Evolutionary conservation across 768 basidiomycete species (phyloP).

Genomic region (Mycena galericulata): DNA sequence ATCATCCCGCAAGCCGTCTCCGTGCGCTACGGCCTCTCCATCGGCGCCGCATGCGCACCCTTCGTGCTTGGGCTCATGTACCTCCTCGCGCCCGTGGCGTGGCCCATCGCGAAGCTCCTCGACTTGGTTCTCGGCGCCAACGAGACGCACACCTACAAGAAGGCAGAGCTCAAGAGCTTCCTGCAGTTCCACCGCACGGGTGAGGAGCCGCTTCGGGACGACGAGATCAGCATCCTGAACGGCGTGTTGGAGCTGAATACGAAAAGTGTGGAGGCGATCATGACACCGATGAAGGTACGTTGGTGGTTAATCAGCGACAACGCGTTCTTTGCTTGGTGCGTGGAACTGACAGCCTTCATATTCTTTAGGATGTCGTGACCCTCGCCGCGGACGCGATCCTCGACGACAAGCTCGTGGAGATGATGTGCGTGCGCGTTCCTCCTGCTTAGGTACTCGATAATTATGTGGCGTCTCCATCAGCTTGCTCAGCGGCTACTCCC

Average conservation of each 20-base stretch:
- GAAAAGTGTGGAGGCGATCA: constrained; percentile 81
- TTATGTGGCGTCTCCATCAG: too few relatives aligned
- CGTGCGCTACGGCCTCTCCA: constrained; percentile 81
- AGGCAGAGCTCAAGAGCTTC: constrained; percentile 75
- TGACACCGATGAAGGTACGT: constrained; percentile 80
- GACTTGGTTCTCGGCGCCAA: constrained; percentile 86
- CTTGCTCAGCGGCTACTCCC: constrained; percentile 23
- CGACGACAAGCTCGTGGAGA: constrained; percentile 60
- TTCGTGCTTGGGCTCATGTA: constrained; percentile 76
- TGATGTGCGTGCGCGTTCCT: too few relatives aligned
- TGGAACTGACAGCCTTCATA: not conserved
- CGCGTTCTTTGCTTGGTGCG: constrained; percentile 19
- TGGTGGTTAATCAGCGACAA: not conserved
- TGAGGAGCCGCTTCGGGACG: constrained; percentile 82
- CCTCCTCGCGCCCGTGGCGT: constrained; percentile 82
- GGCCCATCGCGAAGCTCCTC: constrained; percentile 76
- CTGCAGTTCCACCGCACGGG: constrained; percentile 83
- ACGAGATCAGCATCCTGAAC: constrained; percentile 85
- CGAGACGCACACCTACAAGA: constrained; percentile 82
- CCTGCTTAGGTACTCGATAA: too few relatives aligned
- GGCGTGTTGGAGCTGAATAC: constrained; percentile 83
- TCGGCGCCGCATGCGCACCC: constrained; percentile 83
- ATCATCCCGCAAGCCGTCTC: constrained; percentile 79
- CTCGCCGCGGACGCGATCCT: constrained; percentile 82
- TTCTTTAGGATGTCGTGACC: constrained; percentile 76